Conservation (phyloP, 2,329 filamentous ascomycete genomes). For the Ceratocystis destructans region DNA sequence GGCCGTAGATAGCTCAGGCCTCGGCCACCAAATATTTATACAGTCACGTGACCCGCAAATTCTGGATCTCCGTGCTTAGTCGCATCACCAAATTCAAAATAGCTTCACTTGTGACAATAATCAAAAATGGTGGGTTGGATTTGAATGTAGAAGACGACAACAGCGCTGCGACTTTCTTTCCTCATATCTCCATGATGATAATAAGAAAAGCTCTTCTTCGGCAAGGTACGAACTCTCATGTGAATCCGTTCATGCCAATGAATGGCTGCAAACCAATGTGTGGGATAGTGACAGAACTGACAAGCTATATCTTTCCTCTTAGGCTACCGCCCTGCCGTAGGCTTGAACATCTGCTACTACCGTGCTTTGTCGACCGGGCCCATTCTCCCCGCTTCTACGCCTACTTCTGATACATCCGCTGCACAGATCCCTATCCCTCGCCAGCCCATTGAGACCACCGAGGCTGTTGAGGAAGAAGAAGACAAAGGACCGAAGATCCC, state of each 20-base stretch:
- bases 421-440: not conserved
- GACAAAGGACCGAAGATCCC: slow-evolving; percentile 11
- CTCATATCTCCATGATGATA: slow-evolving; percentile 33
- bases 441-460: not conserved
- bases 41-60: slow-evolving; percentile 17
- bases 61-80: slow-evolving; percentile 4
- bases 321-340: slow-evolving; percentile 14
- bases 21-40: not conserved
- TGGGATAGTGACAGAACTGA: not conserved
- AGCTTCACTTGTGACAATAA: slow-evolving; percentile 10
- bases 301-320: not conserved
- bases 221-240: slow-evolving; percentile 34
- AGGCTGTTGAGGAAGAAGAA: slow-evolving; percentile 1
- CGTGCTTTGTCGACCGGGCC: slow-evolving; percentile 10
- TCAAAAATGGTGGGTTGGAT: slow-evolving; percentile 7
- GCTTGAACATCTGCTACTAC: slow-evolving; percentile 2
- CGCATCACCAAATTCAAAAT: slow-evolving; percentile 18
- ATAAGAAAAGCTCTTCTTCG: slow-evolving; percentile 40
- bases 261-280: not conserved
- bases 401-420: not conserved
- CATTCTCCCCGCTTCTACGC: not conserved
- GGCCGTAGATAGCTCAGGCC: not conserved
- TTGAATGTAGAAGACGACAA: not conserved
- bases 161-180: not conserved
- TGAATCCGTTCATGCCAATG: not conserved